A percentile compares a stretch with the other conserved stretches of the same genome.
Evolutionary conservation across 257 asterid genomes (phyloP).

Genomic region (Solanum tacnaense): DNA sequence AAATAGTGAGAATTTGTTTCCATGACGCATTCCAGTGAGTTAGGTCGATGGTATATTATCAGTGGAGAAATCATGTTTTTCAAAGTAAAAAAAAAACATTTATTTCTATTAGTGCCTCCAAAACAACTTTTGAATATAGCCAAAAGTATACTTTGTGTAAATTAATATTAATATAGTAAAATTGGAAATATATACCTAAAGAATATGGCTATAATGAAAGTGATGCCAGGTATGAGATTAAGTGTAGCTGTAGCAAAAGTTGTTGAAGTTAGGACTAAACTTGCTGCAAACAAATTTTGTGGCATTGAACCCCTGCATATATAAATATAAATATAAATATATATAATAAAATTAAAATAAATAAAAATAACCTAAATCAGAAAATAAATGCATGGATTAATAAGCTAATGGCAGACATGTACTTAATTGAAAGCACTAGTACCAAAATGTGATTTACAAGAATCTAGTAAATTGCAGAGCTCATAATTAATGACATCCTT

Average conservation of each 20-base stretch:
- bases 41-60: background rate
- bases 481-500: background rate
- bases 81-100: background rate
- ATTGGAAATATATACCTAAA: slow-evolving; percentile 26
- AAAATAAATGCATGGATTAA: background rate
- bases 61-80: too few species aligned
- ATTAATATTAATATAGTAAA: background rate
- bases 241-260: slow-evolving; percentile 37
- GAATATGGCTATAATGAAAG: slow-evolving; percentile 29
- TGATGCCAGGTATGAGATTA: slow-evolving; percentile 40
- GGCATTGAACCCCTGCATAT: slow-evolving; percentile 37
- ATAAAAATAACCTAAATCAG: background rate
- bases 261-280: slow-evolving; percentile 40
- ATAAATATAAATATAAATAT: background rate
- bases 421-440: background rate
- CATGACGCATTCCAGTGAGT: background rate
- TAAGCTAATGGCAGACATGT: background rate
- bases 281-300: slow-evolving; percentile 36
- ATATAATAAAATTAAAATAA: background rate
- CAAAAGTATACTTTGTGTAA: background rate
- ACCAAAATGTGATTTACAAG: background rate
- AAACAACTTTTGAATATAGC: background rate
- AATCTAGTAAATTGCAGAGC: background rate
- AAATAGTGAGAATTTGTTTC: too few species aligned
- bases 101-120: background rate